These are phyloP conservation scores for Astraeus odoratus DNA, from an alignment of 768 basidiomycete genomes.

Conservation along the genomic window DNA sequence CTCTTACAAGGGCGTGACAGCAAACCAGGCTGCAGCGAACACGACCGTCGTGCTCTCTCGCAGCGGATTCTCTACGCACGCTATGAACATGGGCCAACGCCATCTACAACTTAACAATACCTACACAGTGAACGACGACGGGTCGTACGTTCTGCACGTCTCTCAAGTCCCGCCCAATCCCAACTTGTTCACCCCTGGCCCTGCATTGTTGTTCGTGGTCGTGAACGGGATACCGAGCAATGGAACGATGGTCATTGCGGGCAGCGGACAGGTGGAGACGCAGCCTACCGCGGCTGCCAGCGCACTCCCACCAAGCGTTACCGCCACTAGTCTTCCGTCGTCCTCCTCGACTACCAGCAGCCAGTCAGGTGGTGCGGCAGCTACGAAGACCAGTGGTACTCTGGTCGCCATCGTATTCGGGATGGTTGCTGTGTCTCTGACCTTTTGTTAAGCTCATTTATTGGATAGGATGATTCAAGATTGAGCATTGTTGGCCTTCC, in stretches of 20 bases:
- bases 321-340: slow-evolving; percentile 16
- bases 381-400: not conserved
- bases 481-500: no score
- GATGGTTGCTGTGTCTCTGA: not conserved
- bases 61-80: slow-evolving; percentile 81
- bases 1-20: slow-evolving; percentile 53
- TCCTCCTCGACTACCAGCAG: not conserved
- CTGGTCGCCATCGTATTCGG: not conserved
- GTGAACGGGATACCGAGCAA: slow-evolving; percentile 81
- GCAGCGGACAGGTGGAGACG: slow-evolving; percentile 66
- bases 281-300: slow-evolving; percentile 48
- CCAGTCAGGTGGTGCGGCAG: not conserved
- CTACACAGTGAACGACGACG: slow-evolving; percentile 73
- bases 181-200: slow-evolving; percentile 85
- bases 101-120: slow-evolving; percentile 78
- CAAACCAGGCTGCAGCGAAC: slow-evolving; percentile 66
- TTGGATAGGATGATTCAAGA: no score
- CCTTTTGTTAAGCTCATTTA: not conserved
- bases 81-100: slow-evolving; percentile 86
- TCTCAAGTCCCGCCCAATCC: slow-evolving; percentile 80
- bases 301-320: slow-evolving; percentile 34
- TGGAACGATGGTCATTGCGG: slow-evolving; percentile 71
- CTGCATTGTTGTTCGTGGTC: slow-evolving; percentile 75
- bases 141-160: slow-evolving; percentile 72
- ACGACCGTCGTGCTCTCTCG: slow-evolving; percentile 74